These are phyloP conservation scores for Telopea speciosissima DNA, from an alignment of 177 flowering plant genomes.

Conservation along the genomic window DNA sequence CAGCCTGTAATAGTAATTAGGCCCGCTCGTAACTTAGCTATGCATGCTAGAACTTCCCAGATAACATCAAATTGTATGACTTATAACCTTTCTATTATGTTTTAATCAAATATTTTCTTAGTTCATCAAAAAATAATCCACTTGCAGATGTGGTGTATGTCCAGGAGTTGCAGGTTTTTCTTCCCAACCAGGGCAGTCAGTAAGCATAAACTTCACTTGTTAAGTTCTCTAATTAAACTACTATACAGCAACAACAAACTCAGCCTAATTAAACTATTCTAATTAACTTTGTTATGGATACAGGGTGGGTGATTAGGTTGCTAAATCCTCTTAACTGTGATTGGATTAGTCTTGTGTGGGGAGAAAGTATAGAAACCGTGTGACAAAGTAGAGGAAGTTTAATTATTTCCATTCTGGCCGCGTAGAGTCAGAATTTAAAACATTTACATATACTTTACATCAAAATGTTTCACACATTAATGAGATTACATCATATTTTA, in stretches of 20 bases:
- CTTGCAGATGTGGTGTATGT: too few species aligned
- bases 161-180: background rate
- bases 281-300: background rate
- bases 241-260: too few species aligned
- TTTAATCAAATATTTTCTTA: too few species aligned
- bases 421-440: background rate
- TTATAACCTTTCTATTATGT: too few species aligned
- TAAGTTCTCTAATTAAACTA: background rate
- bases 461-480: background rate
- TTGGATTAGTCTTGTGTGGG: background rate
- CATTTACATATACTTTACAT: background rate
- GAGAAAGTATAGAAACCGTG: background rate
- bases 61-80: too few species aligned
- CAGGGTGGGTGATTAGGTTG: background rate
- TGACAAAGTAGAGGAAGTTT: background rate
- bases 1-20: too few species aligned
- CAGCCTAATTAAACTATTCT: too few species aligned
- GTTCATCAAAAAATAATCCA: too few species aligned
- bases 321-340: background rate
- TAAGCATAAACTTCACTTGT: background rate
- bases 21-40: too few species aligned
- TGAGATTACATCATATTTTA: background rate
- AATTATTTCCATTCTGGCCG: slow-evolving; percentile 2
- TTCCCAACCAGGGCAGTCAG: background rate
- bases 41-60: too few species aligned